A percentile compares a stretch with the other conserved stretches of the same genome.
Conservation (phyloP, 768 basidiomycete species). For the Baorangia bicolor region DNA sequence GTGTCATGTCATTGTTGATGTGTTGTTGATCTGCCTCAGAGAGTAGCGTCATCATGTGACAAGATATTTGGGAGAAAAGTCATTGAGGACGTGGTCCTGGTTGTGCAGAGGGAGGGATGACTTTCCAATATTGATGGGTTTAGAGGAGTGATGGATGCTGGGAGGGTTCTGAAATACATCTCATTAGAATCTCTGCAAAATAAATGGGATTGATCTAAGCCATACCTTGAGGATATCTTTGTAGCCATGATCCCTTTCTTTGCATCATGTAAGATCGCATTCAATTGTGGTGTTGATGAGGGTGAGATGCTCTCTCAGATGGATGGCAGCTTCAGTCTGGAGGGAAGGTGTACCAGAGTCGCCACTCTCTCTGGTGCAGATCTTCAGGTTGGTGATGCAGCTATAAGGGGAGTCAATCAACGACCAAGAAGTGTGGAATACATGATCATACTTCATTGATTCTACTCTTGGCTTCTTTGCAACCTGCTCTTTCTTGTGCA, state of each 20-base stretch:
- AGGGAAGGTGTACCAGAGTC: constrained; percentile 39
- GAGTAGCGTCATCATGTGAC: constrained; percentile 55
- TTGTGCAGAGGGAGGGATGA: constrained; percentile 43
- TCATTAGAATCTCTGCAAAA: constrained; percentile 1
- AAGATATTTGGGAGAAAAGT: constrained; percentile 61
- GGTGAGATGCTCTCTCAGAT: constrained; percentile 64
- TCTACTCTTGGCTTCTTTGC: constrained; percentile 55
- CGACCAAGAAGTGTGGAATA: too few relatives aligned
- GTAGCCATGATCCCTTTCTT: constrained; percentile 77
- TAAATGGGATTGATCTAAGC: neutral
- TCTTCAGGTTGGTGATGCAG: constrained; percentile 51
- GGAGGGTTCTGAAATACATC: constrained; percentile 56
- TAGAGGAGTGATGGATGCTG: constrained; percentile 60
- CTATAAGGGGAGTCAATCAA: constrained; percentile 25
- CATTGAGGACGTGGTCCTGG: constrained; percentile 66
- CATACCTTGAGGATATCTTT: constrained; percentile 84
- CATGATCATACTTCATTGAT: constrained; percentile 8
- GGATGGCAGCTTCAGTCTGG: constrained; percentile 48
- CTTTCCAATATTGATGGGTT: constrained; percentile 66
- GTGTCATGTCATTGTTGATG: constrained; percentile 50
- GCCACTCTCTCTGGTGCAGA: constrained; percentile 47
- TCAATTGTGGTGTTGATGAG: constrained; percentile 52
- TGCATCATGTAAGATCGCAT: constrained; percentile 63
- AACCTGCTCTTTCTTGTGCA: constrained; percentile 69
- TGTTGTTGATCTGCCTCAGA: constrained; percentile 51